Percentiles rank a stretch among this genome's conserved stretches.
Conservation (phyloP, 78 protist genomes). For the Tieghemostelium lacteum region DNA sequence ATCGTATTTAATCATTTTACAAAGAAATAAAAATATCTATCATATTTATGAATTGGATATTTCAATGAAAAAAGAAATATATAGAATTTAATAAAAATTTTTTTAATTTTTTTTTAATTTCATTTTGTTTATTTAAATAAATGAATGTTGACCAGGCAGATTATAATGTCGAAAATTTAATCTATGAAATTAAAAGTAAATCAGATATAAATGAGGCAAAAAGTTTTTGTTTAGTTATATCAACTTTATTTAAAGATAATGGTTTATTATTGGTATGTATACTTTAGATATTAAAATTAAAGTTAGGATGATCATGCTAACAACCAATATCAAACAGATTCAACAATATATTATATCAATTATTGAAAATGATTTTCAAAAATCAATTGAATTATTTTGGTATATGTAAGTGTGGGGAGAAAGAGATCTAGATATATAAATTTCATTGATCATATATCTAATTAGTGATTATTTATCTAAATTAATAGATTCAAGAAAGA, state of each 20-base stretch:
- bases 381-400: slow-evolving; percentile 18
- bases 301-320: too few relatives aligned
- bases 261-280: neutral
- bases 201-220: slow-evolving; percentile 26
- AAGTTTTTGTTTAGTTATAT: slow-evolving; percentile 16
- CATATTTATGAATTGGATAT: neutral
- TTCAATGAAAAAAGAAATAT: too few relatives aligned
- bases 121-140: neutral
- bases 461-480: neutral
- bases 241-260: slow-evolving; percentile 5
- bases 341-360: slow-evolving; percentile 29
- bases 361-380: slow-evolving; percentile 14
- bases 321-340: too few relatives aligned
- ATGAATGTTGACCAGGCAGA: too few relatives aligned
- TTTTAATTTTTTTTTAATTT: too few relatives aligned
- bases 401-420: neutral
- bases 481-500: slow-evolving; percentile 10
- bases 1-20: neutral
- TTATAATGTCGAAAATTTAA: too few relatives aligned
- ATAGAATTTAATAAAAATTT: too few relatives aligned
- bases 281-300: neutral
- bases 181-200: neutral
- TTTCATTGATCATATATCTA: neutral
- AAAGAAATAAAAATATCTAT: too few relatives aligned
- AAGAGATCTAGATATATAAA: neutral